Conservation (phyloP, 2,329 filamentous ascomycete species). For the Stagonosporopsis vannaccii region DNA sequence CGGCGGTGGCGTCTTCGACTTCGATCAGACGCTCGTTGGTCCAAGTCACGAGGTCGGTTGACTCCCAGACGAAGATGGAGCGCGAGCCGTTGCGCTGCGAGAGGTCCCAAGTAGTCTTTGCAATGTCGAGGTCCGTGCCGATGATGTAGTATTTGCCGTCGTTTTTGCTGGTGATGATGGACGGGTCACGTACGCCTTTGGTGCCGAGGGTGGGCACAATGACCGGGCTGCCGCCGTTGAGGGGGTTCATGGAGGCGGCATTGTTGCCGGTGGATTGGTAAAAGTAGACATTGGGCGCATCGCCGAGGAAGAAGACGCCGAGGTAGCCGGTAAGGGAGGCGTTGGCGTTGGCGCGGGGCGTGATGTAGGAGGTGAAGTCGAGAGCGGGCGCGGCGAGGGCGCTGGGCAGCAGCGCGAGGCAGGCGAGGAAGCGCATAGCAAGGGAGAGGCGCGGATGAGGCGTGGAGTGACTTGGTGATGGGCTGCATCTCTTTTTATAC, state of each 20-base stretch:
- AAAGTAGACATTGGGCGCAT: slow-evolving; percentile 62
- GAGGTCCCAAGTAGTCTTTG: slow-evolving; percentile 61
- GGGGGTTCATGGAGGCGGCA: slow-evolving; percentile 56
- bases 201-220: slow-evolving; percentile 61
- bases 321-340: slow-evolving; percentile 59
- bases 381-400: slow-evolving; percentile 26
- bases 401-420: slow-evolving; percentile 23
- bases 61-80: slow-evolving; percentile 65
- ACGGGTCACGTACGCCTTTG: slow-evolving; percentile 61
- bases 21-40: slow-evolving; percentile 56
- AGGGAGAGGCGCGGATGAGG: background rate
- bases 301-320: slow-evolving; percentile 63
- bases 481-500: no score
- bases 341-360: slow-evolving; percentile 32
- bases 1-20: slow-evolving; percentile 62
- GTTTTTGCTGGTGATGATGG: slow-evolving; percentile 55
- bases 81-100: slow-evolving; percentile 60
- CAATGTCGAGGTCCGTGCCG: slow-evolving; percentile 63
- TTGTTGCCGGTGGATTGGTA: slow-evolving; percentile 63
- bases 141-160: slow-evolving; percentile 64
- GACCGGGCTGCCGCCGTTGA: slow-evolving; percentile 60
- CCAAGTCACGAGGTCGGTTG: slow-evolving; percentile 61
- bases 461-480: no score
- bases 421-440: slow-evolving; percentile 27
- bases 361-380: slow-evolving; percentile 31